phyloP scores from a whole-genome alignment of 1,284 basidiomycete species.

The Boletus smithii region DNA sequence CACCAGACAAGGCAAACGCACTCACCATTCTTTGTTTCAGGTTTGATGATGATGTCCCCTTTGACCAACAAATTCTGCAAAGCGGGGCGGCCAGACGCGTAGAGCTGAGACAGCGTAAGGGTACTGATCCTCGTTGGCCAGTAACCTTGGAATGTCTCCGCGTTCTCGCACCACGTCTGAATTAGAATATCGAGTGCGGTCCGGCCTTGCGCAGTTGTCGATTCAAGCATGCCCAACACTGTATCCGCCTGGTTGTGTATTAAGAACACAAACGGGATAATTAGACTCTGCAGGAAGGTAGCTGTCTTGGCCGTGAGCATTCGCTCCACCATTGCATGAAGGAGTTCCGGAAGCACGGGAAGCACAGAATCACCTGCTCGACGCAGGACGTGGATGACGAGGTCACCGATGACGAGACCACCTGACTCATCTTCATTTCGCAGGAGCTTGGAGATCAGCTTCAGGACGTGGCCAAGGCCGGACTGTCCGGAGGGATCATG shows the following conservation, averaged over 20 bases:
- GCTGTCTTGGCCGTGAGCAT: slow-evolving; percentile 84
- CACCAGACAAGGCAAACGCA: slow-evolving; percentile 5
- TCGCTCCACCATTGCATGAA: slow-evolving; percentile 79
- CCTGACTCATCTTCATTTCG: slow-evolving; percentile 81
- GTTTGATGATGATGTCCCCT: slow-evolving; percentile 87
- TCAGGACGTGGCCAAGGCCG: slow-evolving; percentile 73
- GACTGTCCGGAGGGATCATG: slow-evolving; percentile 60
- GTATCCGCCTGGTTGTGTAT: slow-evolving; percentile 81
- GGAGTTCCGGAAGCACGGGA: slow-evolving; percentile 81
- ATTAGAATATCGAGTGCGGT: slow-evolving; percentile 78
- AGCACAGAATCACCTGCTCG: slow-evolving; percentile 73
- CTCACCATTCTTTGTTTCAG: slow-evolving; percentile 77
- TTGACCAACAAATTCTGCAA: slow-evolving; percentile 74
- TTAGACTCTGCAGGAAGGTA: slow-evolving; percentile 86
- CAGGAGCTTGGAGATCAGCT: slow-evolving; percentile 73
- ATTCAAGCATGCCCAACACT: slow-evolving; percentile 72
- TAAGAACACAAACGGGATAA: slow-evolving; percentile 91
- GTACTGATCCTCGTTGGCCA: slow-evolving; percentile 87
- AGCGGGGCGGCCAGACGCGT: slow-evolving; percentile 61
- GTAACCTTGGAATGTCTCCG: slow-evolving; percentile 90
- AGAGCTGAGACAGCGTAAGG: slow-evolving; percentile 78
- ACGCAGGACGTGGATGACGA: slow-evolving; percentile 90
- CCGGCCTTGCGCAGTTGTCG: slow-evolving; percentile 53
- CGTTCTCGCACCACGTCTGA: slow-evolving; percentile 90
- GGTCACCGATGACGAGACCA: slow-evolving; percentile 88